Base-by-base conservation (phyloP, 176 grass and related monocot species). In the Guadua angustifolia region DNA sequence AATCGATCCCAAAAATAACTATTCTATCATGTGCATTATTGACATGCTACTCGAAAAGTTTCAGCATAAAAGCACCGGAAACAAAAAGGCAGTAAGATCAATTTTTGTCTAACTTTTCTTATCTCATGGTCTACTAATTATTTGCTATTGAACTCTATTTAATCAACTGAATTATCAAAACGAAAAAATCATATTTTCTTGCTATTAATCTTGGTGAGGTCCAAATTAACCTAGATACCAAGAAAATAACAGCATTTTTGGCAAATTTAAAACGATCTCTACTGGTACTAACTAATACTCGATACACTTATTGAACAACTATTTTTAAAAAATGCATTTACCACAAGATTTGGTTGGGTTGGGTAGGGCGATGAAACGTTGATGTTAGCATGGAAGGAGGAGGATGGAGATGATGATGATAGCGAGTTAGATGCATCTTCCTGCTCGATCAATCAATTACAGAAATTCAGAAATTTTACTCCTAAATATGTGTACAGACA, bases 281-380 rank as follows among this genome's bases (percentile, higher is more conserved):
- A 32, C 47, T 36, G 57, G 32, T 68, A 21, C 5, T 10, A 68
- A n/a, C 26, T 13, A 62, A 46, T 36, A 45, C 17, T 56, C 1
- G 2, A 71, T 53, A 26, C 33, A 76, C 9, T 36, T 33, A 0
- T 3, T 61, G 26, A 50, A 40, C 9, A 60, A n/a, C 15, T 62
- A 55, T 84, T 73, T 10, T 2, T 42, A n/a, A 33, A 39, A 77
- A 45, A 26, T 24, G 14, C 16, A 71, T 51, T 13, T 89, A 86
- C 84, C 89, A 44, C 6, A 53, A 90, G 44, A 84, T 87, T 76
- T 58, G 69, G 85, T 38, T 87, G 68, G 56, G 80, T 75, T 4
- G 85, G 52, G 36, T 87, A 90, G 50, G 80, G 58, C 3, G 89
- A 69, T 44, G 85, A 83, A 25, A 72, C 57, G 10, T 44, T 71